These are phyloP conservation scores for Lagenaria siceraria DNA, from an alignment of 306 rosid genomes.

Conservation along the genomic window DNA sequence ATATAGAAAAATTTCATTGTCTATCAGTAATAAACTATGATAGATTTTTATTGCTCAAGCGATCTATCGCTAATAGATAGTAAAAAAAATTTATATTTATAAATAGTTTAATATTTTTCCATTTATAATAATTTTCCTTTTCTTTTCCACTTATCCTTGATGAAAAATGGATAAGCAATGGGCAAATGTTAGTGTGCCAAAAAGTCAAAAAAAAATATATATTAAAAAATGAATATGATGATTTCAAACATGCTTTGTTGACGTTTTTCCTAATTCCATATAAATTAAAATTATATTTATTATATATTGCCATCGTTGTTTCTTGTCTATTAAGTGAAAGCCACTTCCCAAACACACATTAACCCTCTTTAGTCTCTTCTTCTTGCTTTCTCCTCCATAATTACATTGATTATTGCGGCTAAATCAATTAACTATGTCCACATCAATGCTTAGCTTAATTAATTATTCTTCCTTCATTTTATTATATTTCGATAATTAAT, in stretches of 20 bases:
- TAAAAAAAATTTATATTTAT: too few species aligned
- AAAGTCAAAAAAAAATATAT: too few species aligned
- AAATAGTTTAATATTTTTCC: too few species aligned
- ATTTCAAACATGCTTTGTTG: background rate
- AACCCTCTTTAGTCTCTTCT: background rate
- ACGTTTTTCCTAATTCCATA: background rate
- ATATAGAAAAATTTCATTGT: too few species aligned
- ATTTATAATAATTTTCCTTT: too few species aligned
- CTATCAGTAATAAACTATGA: too few species aligned
- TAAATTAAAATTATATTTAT: background rate
- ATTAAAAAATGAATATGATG: background rate
- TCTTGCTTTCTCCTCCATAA: constrained; percentile 3
- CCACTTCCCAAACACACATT: background rate
- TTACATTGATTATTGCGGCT: background rate
- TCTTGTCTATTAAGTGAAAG: constrained; percentile 5
- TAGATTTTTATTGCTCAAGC: too few species aligned
- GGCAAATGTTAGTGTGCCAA: too few species aligned
- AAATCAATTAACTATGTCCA: background rate
- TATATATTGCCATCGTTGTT: background rate
- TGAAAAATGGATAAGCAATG: too few species aligned
- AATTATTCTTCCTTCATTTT: background rate
- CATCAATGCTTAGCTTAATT: background rate
- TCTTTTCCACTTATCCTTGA: too few species aligned
- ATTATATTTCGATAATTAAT: too few species aligned
- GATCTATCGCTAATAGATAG: too few species aligned